These are phyloP conservation scores for Trichoderma citrinoviride DNA, from an alignment of 2,329 filamentous ascomycete genomes.

Conservation along the genomic window DNA sequence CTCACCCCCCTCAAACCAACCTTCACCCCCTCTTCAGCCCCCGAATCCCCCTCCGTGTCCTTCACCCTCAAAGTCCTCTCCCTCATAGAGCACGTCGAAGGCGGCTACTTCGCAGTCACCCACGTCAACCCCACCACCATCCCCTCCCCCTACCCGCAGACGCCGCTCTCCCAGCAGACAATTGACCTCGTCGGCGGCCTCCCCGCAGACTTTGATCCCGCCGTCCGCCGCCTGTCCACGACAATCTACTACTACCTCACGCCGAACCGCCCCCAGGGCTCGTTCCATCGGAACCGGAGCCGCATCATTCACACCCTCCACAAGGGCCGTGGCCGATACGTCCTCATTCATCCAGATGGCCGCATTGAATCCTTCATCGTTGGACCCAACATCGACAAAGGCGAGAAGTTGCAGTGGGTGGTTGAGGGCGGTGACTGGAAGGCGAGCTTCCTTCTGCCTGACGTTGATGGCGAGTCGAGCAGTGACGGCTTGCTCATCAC, in stretches of 20 bases:
- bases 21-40: background rate
- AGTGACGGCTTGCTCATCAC: conserved; percentile 59
- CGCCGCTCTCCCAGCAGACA: conserved; percentile 38
- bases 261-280: conserved; percentile 51
- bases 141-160: conserved; percentile 45
- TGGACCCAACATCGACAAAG: conserved; percentile 53
- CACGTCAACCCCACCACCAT: conserved; percentile 52
- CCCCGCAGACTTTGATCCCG: conserved; percentile 39
- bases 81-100: conserved; percentile 53
- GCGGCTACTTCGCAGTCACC: conserved; percentile 63
- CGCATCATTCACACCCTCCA: conserved; percentile 65
- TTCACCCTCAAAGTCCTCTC: conserved; percentile 37
- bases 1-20: background rate
- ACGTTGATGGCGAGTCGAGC: conserved; percentile 35
- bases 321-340: conserved; percentile 60
- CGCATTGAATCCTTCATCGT: conserved; percentile 64
- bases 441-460: conserved; percentile 55
- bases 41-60: conserved; percentile 22
- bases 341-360: conserved; percentile 59
- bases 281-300: conserved; percentile 62
- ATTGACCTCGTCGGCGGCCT: conserved; percentile 33
- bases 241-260: conserved; percentile 66
- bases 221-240: conserved; percentile 54
- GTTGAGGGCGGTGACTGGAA: conserved; percentile 68
- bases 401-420: conserved; percentile 65